Conservation (phyloP, 257 asterid genomes). For the Solanum raphanifolium region DNA sequence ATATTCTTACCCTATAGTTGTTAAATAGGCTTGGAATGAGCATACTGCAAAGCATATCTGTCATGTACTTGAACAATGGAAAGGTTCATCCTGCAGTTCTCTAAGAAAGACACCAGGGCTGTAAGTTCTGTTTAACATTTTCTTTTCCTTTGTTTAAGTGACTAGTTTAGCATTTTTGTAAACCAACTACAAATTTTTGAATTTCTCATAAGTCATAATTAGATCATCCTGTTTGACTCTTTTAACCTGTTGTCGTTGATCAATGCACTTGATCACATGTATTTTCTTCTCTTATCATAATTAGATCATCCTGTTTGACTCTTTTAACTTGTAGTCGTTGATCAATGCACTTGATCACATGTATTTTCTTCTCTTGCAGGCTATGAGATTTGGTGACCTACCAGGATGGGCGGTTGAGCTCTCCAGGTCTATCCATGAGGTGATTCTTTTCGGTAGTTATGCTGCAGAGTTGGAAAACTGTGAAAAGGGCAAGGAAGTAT, state of each 20-base stretch:
- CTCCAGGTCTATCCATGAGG: constrained; percentile 40
- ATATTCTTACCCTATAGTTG: background rate
- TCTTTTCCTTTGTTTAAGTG: background rate
- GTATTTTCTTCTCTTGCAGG: constrained; percentile 28
- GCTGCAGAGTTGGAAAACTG: constrained; percentile 7
- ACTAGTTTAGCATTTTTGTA: background rate
- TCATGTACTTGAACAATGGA: background rate
- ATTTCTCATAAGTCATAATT: background rate
- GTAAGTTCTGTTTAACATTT: background rate
- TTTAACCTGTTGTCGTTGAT: background rate
- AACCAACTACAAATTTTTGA: background rate
- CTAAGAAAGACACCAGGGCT: background rate
- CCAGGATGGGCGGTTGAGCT: constrained; percentile 79
- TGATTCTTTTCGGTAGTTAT: constrained; percentile 12
- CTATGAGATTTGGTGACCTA: constrained; percentile 91
- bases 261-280: background rate
- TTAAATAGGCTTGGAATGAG: background rate
- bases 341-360: background rate
- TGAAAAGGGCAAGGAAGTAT: constrained; percentile 10
- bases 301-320: background rate
- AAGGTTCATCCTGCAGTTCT: background rate
- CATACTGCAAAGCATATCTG: background rate
- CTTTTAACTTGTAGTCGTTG: background rate
- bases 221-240: background rate
- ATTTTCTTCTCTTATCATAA: background rate